These are phyloP conservation scores for Tagetes patula DNA, from an alignment of 129 eudicot genomes.

Conservation along the genomic window DNA sequence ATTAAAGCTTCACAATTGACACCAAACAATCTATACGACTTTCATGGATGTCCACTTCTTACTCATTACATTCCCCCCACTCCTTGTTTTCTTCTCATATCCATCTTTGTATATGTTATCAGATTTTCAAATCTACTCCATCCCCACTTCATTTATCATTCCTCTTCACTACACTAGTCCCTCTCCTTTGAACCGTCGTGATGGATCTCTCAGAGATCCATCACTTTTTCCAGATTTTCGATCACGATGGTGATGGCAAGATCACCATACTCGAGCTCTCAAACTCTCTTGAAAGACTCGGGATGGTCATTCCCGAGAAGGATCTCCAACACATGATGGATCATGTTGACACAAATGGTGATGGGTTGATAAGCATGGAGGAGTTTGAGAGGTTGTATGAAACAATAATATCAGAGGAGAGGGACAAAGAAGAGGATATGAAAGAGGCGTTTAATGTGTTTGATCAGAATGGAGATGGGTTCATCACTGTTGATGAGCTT, in stretches of 20 bases:
- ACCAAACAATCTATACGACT: slow-evolving; percentile 5
- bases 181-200: not conserved
- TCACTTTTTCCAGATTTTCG: slow-evolving; percentile 76
- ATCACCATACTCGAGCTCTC: slow-evolving; percentile 60
- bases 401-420: slow-evolving; percentile 67
- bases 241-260: slow-evolving; percentile 79
- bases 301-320: slow-evolving; percentile 59
- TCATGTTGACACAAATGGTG: slow-evolving; percentile 62
- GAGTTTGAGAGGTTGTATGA: slow-evolving; percentile 67
- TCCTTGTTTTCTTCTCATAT: slow-evolving; percentile 13
- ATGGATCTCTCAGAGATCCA: slow-evolving; percentile 70
- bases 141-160: slow-evolving; percentile 14
- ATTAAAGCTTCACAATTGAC: not conserved
- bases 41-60: slow-evolving; percentile 20
- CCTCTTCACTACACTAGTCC: slow-evolving; percentile 19
- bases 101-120: not conserved
- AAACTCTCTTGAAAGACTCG: slow-evolving; percentile 59
- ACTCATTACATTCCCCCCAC: slow-evolving; percentile 10
- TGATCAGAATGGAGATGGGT: slow-evolving; percentile 90
- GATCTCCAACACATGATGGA: slow-evolving; percentile 70
- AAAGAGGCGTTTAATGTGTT: slow-evolving; percentile 85
- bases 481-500: slow-evolving; percentile 76
- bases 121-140: slow-evolving; percentile 9
- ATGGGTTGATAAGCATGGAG: slow-evolving; percentile 69
- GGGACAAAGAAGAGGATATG: slow-evolving; percentile 82